Percentiles rank a stretch among this genome's conserved stretches.
phyloP scores from a whole-genome alignment of 805 yeast species.

The Hanseniaspora occidentalis region DNA sequence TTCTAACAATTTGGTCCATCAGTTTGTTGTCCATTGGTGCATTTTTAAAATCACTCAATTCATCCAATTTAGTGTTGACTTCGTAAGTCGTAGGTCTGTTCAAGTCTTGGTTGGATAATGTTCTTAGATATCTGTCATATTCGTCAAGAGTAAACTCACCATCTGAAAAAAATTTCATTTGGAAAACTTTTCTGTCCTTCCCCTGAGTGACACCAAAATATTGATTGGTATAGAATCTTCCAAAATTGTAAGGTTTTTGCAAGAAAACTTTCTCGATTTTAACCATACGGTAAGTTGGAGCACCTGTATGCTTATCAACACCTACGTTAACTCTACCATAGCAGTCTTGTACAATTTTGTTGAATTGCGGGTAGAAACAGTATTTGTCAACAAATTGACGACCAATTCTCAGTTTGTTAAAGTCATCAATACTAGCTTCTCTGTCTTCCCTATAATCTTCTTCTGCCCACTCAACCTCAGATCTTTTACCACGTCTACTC shows the following conservation, averaged over 20 bases:
- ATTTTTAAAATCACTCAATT: constrained; percentile 48
- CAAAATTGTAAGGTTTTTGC: constrained; percentile 39
- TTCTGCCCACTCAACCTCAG: constrained; percentile 34
- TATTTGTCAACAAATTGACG: constrained; percentile 62
- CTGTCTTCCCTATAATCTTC: constrained; percentile 38
- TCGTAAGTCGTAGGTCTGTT: constrained; percentile 46
- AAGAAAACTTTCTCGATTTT: constrained; percentile 54
- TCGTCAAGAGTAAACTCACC: constrained; percentile 59
- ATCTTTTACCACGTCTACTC: constrained; percentile 11
- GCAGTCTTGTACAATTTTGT: constrained; percentile 54
- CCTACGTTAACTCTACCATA: constrained; percentile 81
- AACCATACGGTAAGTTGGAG: constrained; percentile 70
- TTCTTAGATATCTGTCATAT: constrained; percentile 52
- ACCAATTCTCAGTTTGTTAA: constrained; percentile 66
- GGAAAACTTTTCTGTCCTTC: constrained; percentile 57
- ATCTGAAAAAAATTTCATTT: constrained; percentile 72
- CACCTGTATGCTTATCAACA: constrained; percentile 43
- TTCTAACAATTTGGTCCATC: constrained; percentile 65
- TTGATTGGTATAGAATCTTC: constrained; percentile 38
- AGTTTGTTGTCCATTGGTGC: constrained; percentile 60
- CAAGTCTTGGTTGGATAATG: constrained; percentile 42
- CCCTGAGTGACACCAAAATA: constrained; percentile 76
- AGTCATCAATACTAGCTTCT: constrained; percentile 44
- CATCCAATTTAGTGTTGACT: constrained; percentile 50
- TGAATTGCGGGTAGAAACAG: constrained; percentile 75